Conservation (phyloP, 2,329 filamentous ascomycete species). For the Zymoseptoria tritici region DNA sequence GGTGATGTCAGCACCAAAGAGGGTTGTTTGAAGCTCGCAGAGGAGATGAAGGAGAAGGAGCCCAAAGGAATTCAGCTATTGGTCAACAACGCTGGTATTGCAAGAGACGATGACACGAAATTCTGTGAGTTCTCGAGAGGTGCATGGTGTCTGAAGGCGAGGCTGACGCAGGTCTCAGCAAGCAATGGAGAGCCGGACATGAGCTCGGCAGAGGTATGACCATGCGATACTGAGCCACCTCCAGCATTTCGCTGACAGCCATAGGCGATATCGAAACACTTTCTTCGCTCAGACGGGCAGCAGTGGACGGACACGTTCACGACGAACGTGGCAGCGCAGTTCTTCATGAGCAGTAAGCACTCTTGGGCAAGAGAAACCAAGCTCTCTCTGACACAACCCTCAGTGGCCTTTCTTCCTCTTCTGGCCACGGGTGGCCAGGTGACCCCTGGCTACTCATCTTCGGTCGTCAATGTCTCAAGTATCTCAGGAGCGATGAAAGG, state of each 20-base stretch:
- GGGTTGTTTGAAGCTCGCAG: conserved; percentile 37
- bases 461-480: conserved; percentile 48
- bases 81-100: conserved; percentile 49
- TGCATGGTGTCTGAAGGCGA: neutral
- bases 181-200: conserved; percentile 43
- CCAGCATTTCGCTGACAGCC: neutral
- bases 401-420: conserved; percentile 46
- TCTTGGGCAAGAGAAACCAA: neutral
- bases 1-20: conserved; percentile 47
- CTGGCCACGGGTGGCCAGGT: conserved; percentile 42
- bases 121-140: conserved; percentile 30
- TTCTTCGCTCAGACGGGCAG: conserved; percentile 41
- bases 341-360: conserved; percentile 41
- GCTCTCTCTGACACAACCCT: neutral
- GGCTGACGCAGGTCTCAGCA: conserved; percentile 3
- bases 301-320: conserved; percentile 45
- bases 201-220: conserved; percentile 32
- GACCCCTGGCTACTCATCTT: conserved; percentile 43
- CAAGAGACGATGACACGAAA: conserved; percentile 45
- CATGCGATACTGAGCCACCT: neutral
- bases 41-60: conserved; percentile 40
- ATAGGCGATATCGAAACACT: conserved; percentile 44
- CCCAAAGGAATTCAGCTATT: conserved; percentile 47
- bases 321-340: conserved; percentile 45
- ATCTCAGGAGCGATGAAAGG: conserved; percentile 47